These are phyloP conservation scores for Angomonas deanei DNA, from an alignment of 208 protist species.

Conservation along the genomic window DNA sequence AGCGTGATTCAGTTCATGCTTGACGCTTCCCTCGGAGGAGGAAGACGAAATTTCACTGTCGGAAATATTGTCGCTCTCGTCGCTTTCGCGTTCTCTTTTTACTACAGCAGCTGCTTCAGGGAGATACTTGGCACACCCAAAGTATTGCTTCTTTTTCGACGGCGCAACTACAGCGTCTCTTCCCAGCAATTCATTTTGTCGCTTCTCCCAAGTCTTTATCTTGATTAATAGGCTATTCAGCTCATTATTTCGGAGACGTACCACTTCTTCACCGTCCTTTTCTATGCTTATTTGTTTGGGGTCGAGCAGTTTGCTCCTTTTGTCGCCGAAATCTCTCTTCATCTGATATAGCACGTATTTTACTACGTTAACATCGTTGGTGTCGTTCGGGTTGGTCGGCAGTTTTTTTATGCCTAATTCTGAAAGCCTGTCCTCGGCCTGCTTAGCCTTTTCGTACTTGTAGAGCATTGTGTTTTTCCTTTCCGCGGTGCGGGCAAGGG, in stretches of 20 bases:
- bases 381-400: conserved; percentile 63
- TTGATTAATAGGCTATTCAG: conserved; percentile 61
- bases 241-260: conserved; percentile 74
- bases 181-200: conserved; percentile 22
- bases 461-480: conserved; percentile 80
- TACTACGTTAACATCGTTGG: conserved; percentile 46
- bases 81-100: conserved; percentile 12
- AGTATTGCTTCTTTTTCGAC: conserved; percentile 41
- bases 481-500: conserved; percentile 70
- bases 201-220: conserved; percentile 56
- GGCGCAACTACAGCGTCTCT: conserved; percentile 5
- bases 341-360: conserved; percentile 59
- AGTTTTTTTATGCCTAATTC: conserved; percentile 45
- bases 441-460: conserved; percentile 52
- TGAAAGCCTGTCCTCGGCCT: conserved; percentile 57
- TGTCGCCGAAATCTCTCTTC: conserved; percentile 74
- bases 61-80: background rate
- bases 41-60: background rate
- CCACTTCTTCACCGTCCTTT: conserved; percentile 64
- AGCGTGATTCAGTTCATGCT: too few species aligned
- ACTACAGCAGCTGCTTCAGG: conserved; percentile 34
- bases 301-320: conserved; percentile 55
- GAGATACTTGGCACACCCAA: conserved; percentile 71
- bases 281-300: conserved; percentile 47
- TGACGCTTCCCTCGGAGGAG: too few species aligned